Evolutionary conservation across 164 flowering plant species (phyloP).

Genomic region (Akebia trifoliata): DNA sequence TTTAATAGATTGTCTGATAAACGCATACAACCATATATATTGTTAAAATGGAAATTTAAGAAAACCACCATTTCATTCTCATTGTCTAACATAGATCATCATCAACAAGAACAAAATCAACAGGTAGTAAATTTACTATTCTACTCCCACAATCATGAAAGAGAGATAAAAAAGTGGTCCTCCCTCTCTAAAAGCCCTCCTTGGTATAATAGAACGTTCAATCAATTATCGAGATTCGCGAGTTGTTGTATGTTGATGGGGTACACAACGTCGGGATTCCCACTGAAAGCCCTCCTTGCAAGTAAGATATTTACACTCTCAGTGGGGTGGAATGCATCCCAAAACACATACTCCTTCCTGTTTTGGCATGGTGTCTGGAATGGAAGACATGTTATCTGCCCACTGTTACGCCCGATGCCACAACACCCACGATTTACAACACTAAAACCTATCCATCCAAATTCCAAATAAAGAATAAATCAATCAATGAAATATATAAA

Average conservation of each 20-base stretch:
- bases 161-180: no score
- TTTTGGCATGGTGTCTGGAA: constrained; percentile 71
- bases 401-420: constrained; percentile 81
- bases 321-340: constrained; percentile 98
- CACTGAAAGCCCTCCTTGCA: constrained; percentile 60
- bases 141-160: no score
- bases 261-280: constrained; percentile 36
- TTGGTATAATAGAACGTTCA: no score
- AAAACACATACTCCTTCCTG: constrained; percentile 63
- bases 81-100: no score
- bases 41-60: no score
- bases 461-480: not conserved
- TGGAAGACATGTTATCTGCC: constrained; percentile 91
- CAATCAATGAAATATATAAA: not conserved
- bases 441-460: constrained; percentile 55
- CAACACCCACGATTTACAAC: constrained; percentile 74
- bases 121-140: no score
- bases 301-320: constrained; percentile 64
- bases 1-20: no score
- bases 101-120: no score
- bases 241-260: constrained; percentile 79
- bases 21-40: no score
- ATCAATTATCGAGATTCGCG: constrained; percentile 37
- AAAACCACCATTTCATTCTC: no score
- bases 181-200: no score